Evolutionary conservation across 257 asterid genomes (phyloP), one percentile per base, ranked within the genome.

Genomic region (Primulina eburnea): DNA sequence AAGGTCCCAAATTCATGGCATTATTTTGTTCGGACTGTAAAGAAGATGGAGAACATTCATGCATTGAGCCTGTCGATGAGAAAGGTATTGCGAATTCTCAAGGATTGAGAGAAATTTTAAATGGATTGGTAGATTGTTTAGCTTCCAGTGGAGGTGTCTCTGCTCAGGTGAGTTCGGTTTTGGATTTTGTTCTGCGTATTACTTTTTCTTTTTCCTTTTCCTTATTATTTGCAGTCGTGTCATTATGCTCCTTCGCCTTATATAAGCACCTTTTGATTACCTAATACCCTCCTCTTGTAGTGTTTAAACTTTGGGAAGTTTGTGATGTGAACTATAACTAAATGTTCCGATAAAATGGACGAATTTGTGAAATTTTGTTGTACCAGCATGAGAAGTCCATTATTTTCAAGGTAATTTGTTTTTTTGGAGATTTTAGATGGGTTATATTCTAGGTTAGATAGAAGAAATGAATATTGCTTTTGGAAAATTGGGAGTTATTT

Each of bases 1-100:
- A 73, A 92, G 98, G 96, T 81, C 98, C 98, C 72, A 87, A 81
- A 81, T 81, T 83, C 70, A 75, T 87, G 65, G 85, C 83, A 56
- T 71, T 73, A 75, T 82, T 93, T 82, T 84, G 77, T 81, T 78
- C 81, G 47, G 82, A 82, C 77, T 77, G 64, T 75, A 70, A 79
- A 75, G 89, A 79, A 86, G 86, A 80, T 57, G 83, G 78, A 60
- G 83, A 80, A 32, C 73, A 34, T 52, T 61, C 73, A 16, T 70
- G 73, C 74, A 65, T 60, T 66, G 65, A 78, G 60, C 84, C 76
- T 65, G 62, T 28, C 64, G 73, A 59, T 37, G 80, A 74, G 60
- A 77, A 81, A 29, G 59, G 30, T 71, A 60, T 28, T 68, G 84
- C 85, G 52, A 60, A 72, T 62, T 76, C 77, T 76, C 83, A 79